Conservation (phyloP, 2,329 filamentous ascomycete genomes). For the Aspergillus pseudotamarii region DNA sequence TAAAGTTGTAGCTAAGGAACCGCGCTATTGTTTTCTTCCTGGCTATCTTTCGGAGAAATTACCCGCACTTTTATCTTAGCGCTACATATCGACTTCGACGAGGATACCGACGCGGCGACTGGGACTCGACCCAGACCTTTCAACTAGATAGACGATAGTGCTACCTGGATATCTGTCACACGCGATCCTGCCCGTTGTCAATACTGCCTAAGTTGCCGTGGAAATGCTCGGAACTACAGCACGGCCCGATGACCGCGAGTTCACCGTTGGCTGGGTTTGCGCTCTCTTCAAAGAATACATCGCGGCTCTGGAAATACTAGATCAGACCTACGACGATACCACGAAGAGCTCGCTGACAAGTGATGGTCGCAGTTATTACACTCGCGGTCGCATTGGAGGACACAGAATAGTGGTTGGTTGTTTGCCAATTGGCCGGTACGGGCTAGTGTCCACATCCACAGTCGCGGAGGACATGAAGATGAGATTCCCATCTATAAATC, state of each 20-base stretch:
- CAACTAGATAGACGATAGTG: accelerated
- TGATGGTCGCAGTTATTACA: no score
- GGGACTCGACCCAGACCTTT: neutral
- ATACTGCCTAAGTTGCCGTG: no score
- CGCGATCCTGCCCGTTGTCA: accelerated
- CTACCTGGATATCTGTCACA: neutral
- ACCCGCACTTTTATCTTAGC: neutral
- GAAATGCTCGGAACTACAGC: no score
- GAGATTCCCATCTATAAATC: accelerated
- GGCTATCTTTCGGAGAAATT: neutral
- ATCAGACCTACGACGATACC: no score
- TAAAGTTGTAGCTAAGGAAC: neutral
- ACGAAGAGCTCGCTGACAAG: no score
- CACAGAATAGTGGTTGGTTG: no score
- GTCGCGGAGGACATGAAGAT: neutral
- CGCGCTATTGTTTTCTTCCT: neutral
- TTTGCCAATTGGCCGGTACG: no score
- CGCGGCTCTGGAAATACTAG: no score
- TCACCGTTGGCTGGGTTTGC: no score
- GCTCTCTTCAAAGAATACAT: no score
- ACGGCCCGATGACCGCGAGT: no score
- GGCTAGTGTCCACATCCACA: neutral
- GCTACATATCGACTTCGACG: neutral
- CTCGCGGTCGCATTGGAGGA: no score
- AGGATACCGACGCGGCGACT: neutral